Evolutionary conservation across 106 monocot species (phyloP), one percentile per base, ranked within the genome.

Genomic region (Apostasia shenzhenica): DNA sequence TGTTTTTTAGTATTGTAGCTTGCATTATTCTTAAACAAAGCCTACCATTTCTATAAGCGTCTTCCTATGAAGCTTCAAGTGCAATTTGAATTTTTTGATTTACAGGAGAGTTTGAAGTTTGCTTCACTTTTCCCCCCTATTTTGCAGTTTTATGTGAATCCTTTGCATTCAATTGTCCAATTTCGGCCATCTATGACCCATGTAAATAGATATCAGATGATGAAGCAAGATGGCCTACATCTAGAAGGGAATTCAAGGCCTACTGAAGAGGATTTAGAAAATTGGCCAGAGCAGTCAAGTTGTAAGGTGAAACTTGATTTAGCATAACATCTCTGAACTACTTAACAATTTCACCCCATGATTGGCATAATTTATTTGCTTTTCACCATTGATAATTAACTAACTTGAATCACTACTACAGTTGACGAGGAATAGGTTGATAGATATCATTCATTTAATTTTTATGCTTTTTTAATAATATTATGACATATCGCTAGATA

Each of bases 91-190:
- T n/a, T 1, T 46, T 46, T 47, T 63, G 13, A 48, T 2, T 48
- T 48, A 49, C 26, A 48, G 8, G 62, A 45, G 37, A 26, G 14
- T 65, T 49, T 48, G 7, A 65, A 63, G 40, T 63, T 63, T 63
- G 12, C 5, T 12, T 65, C 48, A 43, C 65, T 65, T 65, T 65
- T 26, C 26, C 26, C 8, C 51, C 50, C 37, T 69, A 52, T 80
- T 48, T 81, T 91, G 73, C 91, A 95, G 95, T 66, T 95, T 71
- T 77, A 91, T 81, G 79, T 95, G 80, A 95, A 84, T 77, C 88
- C 91, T 69, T 70, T 95, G 67, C 67, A 86, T 82, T 83, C 83
- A 80, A 74, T 86, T 67, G 83, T 91, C 75, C 95, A 91, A 68
- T 70, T 95, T 80, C 77, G 91, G 44, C 83, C 95, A n/a, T 81